These are phyloP conservation scores for Crithidia sp. DNA, from an alignment of 208 protist genomes.

Conservation along the genomic window DNA sequence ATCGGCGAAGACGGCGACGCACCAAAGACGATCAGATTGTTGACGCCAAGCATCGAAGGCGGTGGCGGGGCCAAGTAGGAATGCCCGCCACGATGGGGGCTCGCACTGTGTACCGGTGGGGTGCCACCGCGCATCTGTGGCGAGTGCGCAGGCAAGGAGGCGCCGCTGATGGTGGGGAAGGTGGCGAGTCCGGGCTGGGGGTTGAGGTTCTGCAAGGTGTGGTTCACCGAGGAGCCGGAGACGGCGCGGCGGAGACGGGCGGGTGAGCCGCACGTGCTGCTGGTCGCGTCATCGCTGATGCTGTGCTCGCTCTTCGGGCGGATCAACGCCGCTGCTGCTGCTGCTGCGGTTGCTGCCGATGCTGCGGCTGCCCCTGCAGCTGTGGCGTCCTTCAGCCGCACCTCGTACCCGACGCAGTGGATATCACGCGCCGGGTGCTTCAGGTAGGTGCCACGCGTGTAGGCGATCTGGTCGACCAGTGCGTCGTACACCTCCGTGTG, in stretches of 20 bases:
- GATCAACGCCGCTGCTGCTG: not conserved
- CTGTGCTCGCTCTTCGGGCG: not conserved
- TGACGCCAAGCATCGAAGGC: slow-evolving; percentile 11
- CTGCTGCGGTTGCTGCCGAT: not conserved
- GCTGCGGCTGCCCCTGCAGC: not conserved
- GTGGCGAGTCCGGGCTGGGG: not conserved
- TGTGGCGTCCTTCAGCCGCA: slow-evolving; percentile 37
- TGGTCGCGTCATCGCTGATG: slow-evolving; percentile 1
- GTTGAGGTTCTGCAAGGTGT: not conserved
- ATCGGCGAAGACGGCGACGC: slow-evolving; percentile 6
- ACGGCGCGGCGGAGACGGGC: not conserved
- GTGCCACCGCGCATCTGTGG: slow-evolving; percentile 16
- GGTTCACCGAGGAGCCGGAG: not conserved
- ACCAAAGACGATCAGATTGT: slow-evolving; percentile 9
- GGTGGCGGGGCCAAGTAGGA: not conserved
- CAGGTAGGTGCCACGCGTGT: slow-evolving; percentile 70
- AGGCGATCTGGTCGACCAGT: slow-evolving; percentile 73
- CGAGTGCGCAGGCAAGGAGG: not conserved
- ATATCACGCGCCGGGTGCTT: slow-evolving; percentile 60
- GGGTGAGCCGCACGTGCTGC: not conserved
- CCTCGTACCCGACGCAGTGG: slow-evolving; percentile 64
- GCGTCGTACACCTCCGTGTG: slow-evolving; percentile 79
- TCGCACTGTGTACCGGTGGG: not conserved
- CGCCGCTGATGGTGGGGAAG: not conserved
- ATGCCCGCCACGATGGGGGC: not conserved